Conservation (phyloP, 2,329 filamentous ascomycete species). For the Clarireedia hainanense region DNA sequence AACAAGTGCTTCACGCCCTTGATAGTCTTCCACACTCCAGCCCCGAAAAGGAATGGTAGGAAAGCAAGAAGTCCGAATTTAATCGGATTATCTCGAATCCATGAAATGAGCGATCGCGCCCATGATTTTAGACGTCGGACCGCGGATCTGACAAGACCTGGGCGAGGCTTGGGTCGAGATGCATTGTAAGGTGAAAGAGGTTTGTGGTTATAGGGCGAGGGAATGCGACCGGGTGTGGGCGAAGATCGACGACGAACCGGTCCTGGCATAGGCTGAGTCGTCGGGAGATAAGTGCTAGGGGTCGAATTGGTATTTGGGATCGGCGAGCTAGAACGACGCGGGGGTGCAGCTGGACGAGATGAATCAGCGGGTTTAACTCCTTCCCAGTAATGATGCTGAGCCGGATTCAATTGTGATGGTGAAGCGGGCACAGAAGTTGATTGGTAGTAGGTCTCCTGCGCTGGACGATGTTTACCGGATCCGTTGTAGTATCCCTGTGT, state of each 20-base stretch:
- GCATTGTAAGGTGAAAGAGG: constrained; percentile 21
- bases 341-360: neutral
- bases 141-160: constrained; percentile 19
- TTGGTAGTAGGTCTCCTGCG: constrained; percentile 15
- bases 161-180: constrained; percentile 20
- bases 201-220: constrained; percentile 15
- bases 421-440: constrained; percentile 6
- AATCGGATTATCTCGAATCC: constrained; percentile 21
- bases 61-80: constrained; percentile 19
- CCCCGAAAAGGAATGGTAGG: constrained; percentile 19
- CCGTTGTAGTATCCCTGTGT: neutral
- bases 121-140: constrained; percentile 15
- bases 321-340: constrained; percentile 5
- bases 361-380: neutral
- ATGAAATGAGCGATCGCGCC: constrained; percentile 14
- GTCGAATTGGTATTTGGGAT: constrained; percentile 1
- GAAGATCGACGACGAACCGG: neutral
- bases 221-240: constrained; percentile 11
- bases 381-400: neutral
- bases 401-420: neutral
- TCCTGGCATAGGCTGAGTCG: neutral
- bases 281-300: constrained; percentile 5
- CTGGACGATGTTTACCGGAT: constrained; percentile 1
- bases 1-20: constrained; percentile 3
- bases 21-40: constrained; percentile 10